phyloP scores from a whole-genome alignment of 129 eudicot genomes.

The Sambucus nigra region DNA sequence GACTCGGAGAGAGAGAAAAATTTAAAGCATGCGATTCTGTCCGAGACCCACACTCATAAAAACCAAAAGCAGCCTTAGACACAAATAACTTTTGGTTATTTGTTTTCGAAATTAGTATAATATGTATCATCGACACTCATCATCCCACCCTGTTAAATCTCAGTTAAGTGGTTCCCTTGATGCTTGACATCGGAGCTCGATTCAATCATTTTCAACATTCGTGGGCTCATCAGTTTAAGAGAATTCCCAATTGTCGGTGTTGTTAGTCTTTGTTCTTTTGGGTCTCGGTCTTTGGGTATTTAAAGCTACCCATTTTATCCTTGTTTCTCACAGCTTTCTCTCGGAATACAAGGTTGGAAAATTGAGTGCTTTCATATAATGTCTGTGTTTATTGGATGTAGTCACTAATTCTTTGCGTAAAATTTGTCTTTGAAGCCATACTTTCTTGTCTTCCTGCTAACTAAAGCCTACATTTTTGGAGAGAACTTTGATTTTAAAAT shows the following conservation, averaged over 20 bases:
- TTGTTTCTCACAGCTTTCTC: background rate
- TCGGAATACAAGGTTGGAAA: background rate
- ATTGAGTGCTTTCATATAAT: background rate
- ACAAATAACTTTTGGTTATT: too few relatives aligned
- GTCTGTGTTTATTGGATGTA: background rate
- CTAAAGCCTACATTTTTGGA: background rate
- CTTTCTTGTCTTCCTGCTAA: slow-evolving; percentile 8
- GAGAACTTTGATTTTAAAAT: background rate
- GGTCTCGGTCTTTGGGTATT: background rate
- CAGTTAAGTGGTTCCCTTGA: slow-evolving; percentile 42
- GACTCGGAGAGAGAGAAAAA: too few relatives aligned
- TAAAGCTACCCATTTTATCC: slow-evolving; percentile 3
- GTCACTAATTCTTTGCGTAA: background rate
- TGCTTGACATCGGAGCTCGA: slow-evolving; percentile 50
- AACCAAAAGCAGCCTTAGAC: too few relatives aligned
- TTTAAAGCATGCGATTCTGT: too few relatives aligned
- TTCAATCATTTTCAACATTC: slow-evolving; percentile 30
- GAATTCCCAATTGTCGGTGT: slow-evolving; percentile 14
- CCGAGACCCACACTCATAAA: too few relatives aligned
- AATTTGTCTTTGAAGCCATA: background rate
- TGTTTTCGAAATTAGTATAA: too few relatives aligned
- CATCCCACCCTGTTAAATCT: slow-evolving; percentile 48
- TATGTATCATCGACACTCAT: too few relatives aligned
- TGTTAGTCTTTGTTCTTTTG: slow-evolving; percentile 17
- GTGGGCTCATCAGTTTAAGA: slow-evolving; percentile 2